Percentiles rank a stretch among this genome's conserved stretches.
phyloP scores from a whole-genome alignment of 805 yeast genomes.

The Cephaloascus fragrans region DNA sequence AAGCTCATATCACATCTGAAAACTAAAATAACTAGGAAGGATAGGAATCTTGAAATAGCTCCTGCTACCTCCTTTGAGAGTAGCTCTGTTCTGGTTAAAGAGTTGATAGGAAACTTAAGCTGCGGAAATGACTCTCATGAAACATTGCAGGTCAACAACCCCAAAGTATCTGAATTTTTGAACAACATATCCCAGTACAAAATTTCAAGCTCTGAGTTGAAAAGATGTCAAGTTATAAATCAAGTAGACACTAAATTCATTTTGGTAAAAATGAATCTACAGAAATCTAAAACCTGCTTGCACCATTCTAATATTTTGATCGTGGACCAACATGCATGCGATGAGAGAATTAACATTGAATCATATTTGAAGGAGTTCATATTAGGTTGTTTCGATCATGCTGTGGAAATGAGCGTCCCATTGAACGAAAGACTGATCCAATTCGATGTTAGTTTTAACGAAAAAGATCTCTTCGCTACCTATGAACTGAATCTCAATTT shows the following conservation, averaged over 20 bases:
- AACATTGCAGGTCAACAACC: neutral
- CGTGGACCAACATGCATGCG: conserved; percentile 81
- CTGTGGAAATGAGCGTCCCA: conserved; percentile 3
- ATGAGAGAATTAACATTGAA: conserved; percentile 65
- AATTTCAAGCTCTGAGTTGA: conserved; percentile 11
- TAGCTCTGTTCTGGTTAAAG: too few relatives aligned
- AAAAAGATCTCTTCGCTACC: conserved; percentile 18
- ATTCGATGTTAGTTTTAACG: conserved; percentile 14
- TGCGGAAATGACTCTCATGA: neutral
- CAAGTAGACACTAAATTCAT: conserved; percentile 64
- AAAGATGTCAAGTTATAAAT: conserved; percentile 24
- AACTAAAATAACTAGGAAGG: neutral
- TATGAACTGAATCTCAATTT: conserved; percentile 15
- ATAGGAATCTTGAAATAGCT: neutral
- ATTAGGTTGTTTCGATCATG: neutral
- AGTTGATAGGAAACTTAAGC: neutral
- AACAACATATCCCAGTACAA: conserved; percentile 3
- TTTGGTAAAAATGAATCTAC: conserved; percentile 20
- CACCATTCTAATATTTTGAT: conserved; percentile 20
- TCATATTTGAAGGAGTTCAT: conserved; percentile 26
- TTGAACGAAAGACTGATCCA: conserved; percentile 3
- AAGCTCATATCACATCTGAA: too few relatives aligned
- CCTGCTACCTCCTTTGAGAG: too few relatives aligned
- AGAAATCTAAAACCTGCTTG: neutral
- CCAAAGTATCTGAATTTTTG: conserved; percentile 3